phyloP scores from a whole-genome alignment of 1,139 yeast genomes.

The Martiniozyma asiatica region DNA sequence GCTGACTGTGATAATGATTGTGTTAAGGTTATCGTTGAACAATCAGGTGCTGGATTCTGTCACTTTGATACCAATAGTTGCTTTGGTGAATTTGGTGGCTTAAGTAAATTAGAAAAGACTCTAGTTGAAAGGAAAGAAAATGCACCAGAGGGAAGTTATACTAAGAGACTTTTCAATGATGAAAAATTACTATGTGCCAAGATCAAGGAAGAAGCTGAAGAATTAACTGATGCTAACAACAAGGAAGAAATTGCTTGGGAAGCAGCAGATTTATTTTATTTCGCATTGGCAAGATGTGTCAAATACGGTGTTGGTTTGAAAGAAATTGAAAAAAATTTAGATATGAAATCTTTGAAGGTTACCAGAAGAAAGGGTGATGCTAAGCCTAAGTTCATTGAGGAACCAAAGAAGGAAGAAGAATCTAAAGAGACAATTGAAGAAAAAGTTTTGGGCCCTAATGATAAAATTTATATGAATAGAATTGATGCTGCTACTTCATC shows the following conservation, averaged over 20 bases:
- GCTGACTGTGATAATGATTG: conserved; percentile 92
- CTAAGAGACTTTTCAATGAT: conserved; percentile 77
- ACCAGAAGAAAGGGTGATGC: conserved; percentile 96
- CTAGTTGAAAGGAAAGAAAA: conserved; percentile 38
- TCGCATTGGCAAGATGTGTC: conserved; percentile 78
- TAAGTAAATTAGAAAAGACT: conserved; percentile 54
- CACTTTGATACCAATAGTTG: conserved; percentile 76
- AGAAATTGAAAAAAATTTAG: conserved; percentile 78
- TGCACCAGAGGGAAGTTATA: conserved; percentile 89
- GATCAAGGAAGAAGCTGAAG: conserved; percentile 93
- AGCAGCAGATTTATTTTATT: conserved; percentile 89
- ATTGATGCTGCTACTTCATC: conserved; percentile 38
- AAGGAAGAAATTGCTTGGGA: conserved; percentile 87
- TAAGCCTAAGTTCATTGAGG: conserved; percentile 53
- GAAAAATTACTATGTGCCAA: conserved; percentile 67
- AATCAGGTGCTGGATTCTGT: conserved; percentile 81
- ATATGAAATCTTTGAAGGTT: conserved; percentile 72
- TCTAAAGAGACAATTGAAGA: conserved; percentile 7
- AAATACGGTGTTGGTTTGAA: conserved; percentile 67
- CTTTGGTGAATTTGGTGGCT: conserved; percentile 58
- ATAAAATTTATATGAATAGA: conserved; percentile 48
- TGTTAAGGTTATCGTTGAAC: conserved; percentile 73
- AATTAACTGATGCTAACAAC: conserved; percentile 68
- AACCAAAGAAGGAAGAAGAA: conserved; percentile 17
- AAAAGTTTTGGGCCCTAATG: conserved; percentile 20